phyloP scores from a whole-genome alignment of 2,329 filamentous ascomycete species.

The Colletotrichum acutatum region DNA sequence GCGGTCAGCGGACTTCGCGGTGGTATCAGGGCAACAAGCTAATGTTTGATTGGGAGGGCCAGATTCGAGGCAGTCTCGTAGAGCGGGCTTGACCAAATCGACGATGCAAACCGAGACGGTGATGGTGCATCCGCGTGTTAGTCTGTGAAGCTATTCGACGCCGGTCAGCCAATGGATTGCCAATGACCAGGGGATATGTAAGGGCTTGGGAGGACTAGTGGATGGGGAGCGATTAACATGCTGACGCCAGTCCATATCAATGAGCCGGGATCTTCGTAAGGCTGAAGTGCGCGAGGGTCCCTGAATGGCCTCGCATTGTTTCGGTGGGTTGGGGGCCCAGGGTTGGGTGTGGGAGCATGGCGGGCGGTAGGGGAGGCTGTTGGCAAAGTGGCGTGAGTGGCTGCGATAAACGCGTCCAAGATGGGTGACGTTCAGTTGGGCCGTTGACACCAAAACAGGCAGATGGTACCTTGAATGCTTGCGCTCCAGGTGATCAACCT shows the following conservation, averaged over 20 bases:
- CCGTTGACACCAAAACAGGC: constrained; percentile 1
- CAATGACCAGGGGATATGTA: constrained; percentile 14
- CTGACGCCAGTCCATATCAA: constrained; percentile 24
- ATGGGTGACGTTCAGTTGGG: constrained; percentile 22
- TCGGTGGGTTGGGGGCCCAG: constrained; percentile 1
- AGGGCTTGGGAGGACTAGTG: constrained; percentile 18
- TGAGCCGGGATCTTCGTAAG: constrained; percentile 35
- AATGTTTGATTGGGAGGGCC: neutral
- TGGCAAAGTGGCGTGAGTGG: constrained; percentile 24
- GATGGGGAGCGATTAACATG: constrained; percentile 28
- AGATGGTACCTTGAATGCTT: neutral
- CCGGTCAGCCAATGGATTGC: constrained; percentile 27
- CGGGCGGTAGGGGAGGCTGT: constrained; percentile 4
- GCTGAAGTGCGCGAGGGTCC: constrained; percentile 29
- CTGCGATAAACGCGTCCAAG: constrained; percentile 11
- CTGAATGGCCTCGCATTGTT: constrained; percentile 20
- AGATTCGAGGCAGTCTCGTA: constrained; percentile 3
- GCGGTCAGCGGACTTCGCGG: constrained; percentile 2
- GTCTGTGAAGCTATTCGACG: constrained; percentile 4
- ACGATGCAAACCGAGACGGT: constrained; percentile 5
- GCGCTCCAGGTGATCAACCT: neutral
- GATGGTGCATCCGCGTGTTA: constrained; percentile 9
- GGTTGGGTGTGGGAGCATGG: constrained; percentile 4
- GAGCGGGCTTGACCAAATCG: constrained; percentile 3
- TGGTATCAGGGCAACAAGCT: neutral